Conservation (phyloP, 352 stramenopile species). For the Globisporangium echinulatum region DNA sequence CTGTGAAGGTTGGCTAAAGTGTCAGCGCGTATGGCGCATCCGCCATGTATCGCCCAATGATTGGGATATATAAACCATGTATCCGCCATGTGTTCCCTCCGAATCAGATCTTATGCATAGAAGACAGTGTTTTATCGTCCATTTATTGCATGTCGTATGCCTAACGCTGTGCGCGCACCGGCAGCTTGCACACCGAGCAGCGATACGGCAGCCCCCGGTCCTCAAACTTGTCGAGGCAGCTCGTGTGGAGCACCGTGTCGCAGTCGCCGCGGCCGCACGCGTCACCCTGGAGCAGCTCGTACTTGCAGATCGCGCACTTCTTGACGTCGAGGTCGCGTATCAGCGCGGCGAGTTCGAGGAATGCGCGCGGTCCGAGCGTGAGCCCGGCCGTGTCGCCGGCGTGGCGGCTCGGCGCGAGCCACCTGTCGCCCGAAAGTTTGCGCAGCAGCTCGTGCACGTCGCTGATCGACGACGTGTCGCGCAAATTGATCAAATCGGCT, state of each 20-base stretch:
- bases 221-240: slow-evolving; percentile 62
- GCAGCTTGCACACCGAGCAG: slow-evolving; percentile 41
- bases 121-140: neutral
- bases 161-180: slow-evolving; percentile 19
- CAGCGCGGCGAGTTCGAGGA: slow-evolving; percentile 68
- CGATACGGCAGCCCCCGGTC: slow-evolving; percentile 54
- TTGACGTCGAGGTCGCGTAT: slow-evolving; percentile 68
- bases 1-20: slow-evolving; percentile 5
- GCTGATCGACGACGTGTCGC: slow-evolving; percentile 54
- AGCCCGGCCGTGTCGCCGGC: slow-evolving; percentile 29
- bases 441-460: slow-evolving; percentile 62
- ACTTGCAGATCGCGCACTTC: slow-evolving; percentile 74
- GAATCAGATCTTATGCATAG: no score
- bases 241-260: slow-evolving; percentile 37
- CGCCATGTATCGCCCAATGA: no score
- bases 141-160: neutral
- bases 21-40: no score
- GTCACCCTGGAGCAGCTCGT: slow-evolving; percentile 63
- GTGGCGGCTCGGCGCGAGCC: slow-evolving; percentile 44
- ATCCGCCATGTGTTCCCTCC: no score
- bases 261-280: slow-evolving; percentile 29
- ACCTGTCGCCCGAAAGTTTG: slow-evolving; percentile 62
- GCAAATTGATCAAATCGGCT: slow-evolving; percentile 63
- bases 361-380: slow-evolving; percentile 62
- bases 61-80: no score